Percentiles rank a stretch among this genome's conserved stretches.
Evolutionary conservation across 805 yeast genomes (phyloP).

Genomic region (Sporopachydermia quercuum): DNA sequence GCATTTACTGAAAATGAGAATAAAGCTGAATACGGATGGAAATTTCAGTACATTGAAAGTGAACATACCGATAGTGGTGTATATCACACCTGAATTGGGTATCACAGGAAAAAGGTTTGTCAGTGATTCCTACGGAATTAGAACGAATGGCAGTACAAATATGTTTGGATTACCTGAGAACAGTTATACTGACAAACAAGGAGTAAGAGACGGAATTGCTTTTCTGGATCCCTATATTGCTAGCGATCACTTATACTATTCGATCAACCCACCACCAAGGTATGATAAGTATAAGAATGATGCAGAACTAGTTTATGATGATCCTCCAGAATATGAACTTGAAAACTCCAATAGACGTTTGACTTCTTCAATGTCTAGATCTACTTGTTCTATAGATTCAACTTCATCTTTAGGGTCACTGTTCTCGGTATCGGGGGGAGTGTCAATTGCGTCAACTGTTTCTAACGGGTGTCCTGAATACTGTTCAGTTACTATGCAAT

Average conservation of each 20-base stretch:
- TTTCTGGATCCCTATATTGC: conserved; percentile 1
- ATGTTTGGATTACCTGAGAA: conserved; percentile 1
- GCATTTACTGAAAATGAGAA: conserved; percentile 1
- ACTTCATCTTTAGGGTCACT: conserved; percentile 1
- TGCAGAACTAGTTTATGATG: conserved; percentile 1
- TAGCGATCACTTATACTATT: conserved; percentile 1
- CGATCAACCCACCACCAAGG: conserved; percentile 1
- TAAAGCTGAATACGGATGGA: conserved; percentile 1
- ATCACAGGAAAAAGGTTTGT: conserved; percentile 1
- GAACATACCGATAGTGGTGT: conserved; percentile 1
- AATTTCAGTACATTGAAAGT: conserved; percentile 1
- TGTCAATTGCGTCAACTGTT: conserved; percentile 1
- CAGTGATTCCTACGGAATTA: conserved; percentile 1
- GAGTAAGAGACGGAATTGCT: conserved; percentile 1
- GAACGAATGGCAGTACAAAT: conserved; percentile 1
- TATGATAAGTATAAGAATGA: conserved; percentile 1
- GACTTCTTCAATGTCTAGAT: conserved; percentile 1
- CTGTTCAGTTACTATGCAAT: not conserved
- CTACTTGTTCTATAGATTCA: not conserved
- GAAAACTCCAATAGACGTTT: not conserved
- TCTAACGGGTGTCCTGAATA: conserved; percentile 1
- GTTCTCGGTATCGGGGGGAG: conserved; percentile 1
- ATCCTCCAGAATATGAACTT: conserved; percentile 1
- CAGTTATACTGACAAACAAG: conserved; percentile 1
- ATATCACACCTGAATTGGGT: not conserved